Percentiles rank a stretch among this genome's conserved stretches.
phyloP scores from a whole-genome alignment of 148 eudicot genomes.

The Chenopodium suecicum region DNA sequence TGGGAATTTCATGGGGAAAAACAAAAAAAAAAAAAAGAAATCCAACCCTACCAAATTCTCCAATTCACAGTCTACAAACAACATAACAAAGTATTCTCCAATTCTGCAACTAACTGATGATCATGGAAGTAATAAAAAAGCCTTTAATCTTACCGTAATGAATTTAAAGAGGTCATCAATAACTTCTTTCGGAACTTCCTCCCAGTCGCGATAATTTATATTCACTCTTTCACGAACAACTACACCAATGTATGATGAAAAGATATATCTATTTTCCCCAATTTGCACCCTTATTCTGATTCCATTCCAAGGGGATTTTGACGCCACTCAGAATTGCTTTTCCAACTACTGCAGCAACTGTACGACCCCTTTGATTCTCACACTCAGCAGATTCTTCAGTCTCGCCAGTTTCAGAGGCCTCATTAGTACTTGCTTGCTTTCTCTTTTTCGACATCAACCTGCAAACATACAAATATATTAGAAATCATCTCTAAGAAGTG shows the following conservation, averaged over 20 bases:
- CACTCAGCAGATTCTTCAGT: not conserved
- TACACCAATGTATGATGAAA: not conserved
- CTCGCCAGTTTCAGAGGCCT: not conserved
- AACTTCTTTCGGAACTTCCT: not conserved
- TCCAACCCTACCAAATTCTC: no score
- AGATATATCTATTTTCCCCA: not conserved
- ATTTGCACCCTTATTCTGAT: not conserved
- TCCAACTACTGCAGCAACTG: not conserved
- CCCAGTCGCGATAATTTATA: not conserved
- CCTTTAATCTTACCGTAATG: not conserved
- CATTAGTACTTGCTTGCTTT: no score
- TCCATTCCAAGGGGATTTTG: not conserved
- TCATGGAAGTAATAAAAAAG: no score
- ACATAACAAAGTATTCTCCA: no score
- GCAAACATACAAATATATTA: not conserved
- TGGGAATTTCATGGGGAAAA: no score
- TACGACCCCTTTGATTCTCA: not conserved
- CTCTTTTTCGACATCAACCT: not conserved
- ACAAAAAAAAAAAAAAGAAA: no score
- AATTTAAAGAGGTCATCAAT: not conserved
- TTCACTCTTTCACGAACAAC: slow-evolving; percentile 4
- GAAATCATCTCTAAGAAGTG: no score
- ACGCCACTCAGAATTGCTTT: not conserved
- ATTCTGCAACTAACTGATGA: no score
- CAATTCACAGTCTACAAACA: no score